These are phyloP conservation scores for Trichopus zeylanicus DNA, from an alignment of 116 monocot genomes.

Conservation along the genomic window DNA sequence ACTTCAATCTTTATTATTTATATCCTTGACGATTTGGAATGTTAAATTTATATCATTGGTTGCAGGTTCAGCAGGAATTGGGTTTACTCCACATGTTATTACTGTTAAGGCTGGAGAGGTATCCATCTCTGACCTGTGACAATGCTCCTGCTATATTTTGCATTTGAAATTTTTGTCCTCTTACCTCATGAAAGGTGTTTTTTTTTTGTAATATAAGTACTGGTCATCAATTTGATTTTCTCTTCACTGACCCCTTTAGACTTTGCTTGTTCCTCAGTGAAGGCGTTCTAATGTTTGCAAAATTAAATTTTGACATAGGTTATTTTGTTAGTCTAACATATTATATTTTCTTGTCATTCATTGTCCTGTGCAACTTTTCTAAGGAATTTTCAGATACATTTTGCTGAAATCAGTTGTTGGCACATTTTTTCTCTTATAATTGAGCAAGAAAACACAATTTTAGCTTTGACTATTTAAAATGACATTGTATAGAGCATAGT, in stretches of 20 bases:
- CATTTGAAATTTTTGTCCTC: background rate
- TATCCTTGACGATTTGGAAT: background rate
- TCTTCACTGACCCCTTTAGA: background rate
- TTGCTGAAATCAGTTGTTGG: too few relatives aligned
- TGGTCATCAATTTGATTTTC: background rate
- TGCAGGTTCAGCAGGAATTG: constrained; percentile 55
- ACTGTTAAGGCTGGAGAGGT: constrained; percentile 79
- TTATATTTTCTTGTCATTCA: background rate
- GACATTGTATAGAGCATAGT: too few relatives aligned
- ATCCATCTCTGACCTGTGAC: background rate
- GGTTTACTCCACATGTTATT: constrained; percentile 69
- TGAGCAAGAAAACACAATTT: too few relatives aligned
- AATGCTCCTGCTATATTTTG: background rate
- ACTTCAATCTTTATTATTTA: background rate
- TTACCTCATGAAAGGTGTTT: background rate
- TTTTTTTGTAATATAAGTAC: background rate
- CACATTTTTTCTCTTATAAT: too few relatives aligned
- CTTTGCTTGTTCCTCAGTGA: too few relatives aligned
- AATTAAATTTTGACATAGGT: too few relatives aligned
- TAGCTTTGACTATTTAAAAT: too few relatives aligned
- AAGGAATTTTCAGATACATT: too few relatives aligned
- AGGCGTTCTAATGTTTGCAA: too few relatives aligned
- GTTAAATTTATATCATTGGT: background rate
- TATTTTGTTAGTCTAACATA: too few relatives aligned
- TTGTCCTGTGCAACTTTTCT: background rate